Evolutionary conservation across 1,139 yeast species (phyloP).

Genomic region (Cylindricascospora bacillispora): DNA sequence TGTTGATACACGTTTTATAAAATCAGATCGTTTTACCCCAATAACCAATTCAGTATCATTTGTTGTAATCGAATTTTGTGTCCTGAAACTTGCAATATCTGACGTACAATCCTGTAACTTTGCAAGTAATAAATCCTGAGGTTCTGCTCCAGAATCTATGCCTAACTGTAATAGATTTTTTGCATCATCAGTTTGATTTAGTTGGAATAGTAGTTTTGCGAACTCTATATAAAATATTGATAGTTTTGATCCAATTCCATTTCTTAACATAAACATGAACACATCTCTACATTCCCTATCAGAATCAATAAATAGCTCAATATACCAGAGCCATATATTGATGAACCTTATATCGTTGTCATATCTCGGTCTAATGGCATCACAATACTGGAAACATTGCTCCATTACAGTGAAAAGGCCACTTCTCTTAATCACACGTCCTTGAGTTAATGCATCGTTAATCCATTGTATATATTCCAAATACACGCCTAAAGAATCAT

Average conservation of each 20-base stretch:
- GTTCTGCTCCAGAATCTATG: conserved; percentile 48
- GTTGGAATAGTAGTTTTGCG: conserved; percentile 47
- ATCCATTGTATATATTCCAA: conserved; percentile 70
- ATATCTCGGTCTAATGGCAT: conserved; percentile 42
- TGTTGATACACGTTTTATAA: background rate
- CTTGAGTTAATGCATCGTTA: conserved; percentile 53
- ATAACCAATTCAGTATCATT: conserved; percentile 4
- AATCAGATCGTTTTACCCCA: conserved; percentile 1
- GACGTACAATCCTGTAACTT: background rate
- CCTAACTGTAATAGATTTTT: conserved; percentile 52
- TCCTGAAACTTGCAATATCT: conserved; percentile 38
- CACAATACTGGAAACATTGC: conserved; percentile 30
- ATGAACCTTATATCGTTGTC: conserved; percentile 74
- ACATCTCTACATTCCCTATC: conserved; percentile 32
- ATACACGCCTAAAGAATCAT: conserved; percentile 72
- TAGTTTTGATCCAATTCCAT: conserved; percentile 54
- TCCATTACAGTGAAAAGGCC: conserved; percentile 59
- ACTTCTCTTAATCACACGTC: conserved; percentile 55
- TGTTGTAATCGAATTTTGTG: conserved; percentile 23
- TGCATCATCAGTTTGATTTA: conserved; percentile 43
- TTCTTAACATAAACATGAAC: conserved; percentile 57
- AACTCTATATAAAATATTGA: conserved; percentile 72
- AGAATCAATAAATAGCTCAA: conserved; percentile 6
- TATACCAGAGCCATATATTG: conserved; percentile 50
- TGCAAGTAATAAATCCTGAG: conserved; percentile 36